Base-by-base conservation (phyloP, 1,284 basidiomycete genomes). In the Ustilago bromivora region DNA sequence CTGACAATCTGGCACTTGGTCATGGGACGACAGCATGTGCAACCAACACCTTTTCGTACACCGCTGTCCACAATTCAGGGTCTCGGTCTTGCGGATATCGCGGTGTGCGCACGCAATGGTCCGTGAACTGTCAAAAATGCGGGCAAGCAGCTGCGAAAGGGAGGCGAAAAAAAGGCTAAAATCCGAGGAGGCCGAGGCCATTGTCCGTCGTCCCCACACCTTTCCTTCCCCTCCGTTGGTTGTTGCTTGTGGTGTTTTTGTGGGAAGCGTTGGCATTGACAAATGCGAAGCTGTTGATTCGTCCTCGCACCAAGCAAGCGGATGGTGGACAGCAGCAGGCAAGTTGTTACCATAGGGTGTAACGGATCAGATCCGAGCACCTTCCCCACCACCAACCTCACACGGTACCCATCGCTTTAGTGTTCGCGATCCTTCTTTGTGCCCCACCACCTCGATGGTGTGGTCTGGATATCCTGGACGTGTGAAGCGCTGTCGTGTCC, bases 111-210 rank as follows among this genome's bases (percentile, higher is more conserved):
- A 38, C 9, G 36, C 36, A 38, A 38, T 34, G 38, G 54, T 56
- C 7, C 47, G 57, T 43, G 57, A 19, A 15, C 35, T 46, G 17
- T 19, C 43, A 54, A 47, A 34, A 67, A 38, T 70, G 67, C 34
- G 67, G 67, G 61, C 58, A 61, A 66, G 34, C 60, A 38, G 35
- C 31, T 32, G 23, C 23, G 36, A 56, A 41, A 28, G 13, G 23
- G 34, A 54, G 8, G 32, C 23, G 10, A 46, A 23, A 38, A 31
- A 28, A 61, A 41, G 68, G 68, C 68, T 60, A 64, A 67, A 64
- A 66, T 60, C 70, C 70, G 65, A 72, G 64, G 62, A 57, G 52
- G 41, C 70, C 70, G 60, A 56, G 70, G 70, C 63, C 61, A 46
- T 53, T 41, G 65, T 72, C 70, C 70, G 70, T 49, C 32, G 12